phyloP scores from a whole-genome alignment of 352 stramenopile genomes.

The Globisporangium sylvaticum region DNA sequence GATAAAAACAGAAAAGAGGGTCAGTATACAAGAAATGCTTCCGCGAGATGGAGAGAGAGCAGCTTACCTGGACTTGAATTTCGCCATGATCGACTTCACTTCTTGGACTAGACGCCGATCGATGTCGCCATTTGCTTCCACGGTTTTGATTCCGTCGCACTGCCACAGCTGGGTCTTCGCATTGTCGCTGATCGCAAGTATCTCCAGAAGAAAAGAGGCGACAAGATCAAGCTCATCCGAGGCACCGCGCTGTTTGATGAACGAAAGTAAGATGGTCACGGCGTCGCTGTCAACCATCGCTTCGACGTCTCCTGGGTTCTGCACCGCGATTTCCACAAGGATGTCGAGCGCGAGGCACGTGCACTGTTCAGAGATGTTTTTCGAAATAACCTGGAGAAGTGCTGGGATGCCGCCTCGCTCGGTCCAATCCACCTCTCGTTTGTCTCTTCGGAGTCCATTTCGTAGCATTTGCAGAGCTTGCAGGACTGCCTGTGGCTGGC shows the following conservation, averaged over 20 bases:
- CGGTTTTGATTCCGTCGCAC: conserved; percentile 29
- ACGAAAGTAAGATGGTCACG: conserved; percentile 40
- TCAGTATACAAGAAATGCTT: neutral
- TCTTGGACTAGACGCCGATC: conserved; percentile 52
- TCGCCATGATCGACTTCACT: conserved; percentile 57
- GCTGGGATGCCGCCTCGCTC: conserved; percentile 39
- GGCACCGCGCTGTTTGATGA: conserved; percentile 29
- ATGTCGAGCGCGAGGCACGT: conserved; percentile 38
- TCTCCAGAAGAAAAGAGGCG: conserved; percentile 43
- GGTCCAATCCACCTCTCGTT: conserved; percentile 24
- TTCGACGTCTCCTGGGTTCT: conserved; percentile 36
- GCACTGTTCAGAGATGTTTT: conserved; percentile 29
- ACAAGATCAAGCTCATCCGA: conserved; percentile 45
- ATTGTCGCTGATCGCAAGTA: conserved; percentile 36
- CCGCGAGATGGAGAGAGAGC: neutral
- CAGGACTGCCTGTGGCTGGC: conserved; percentile 17
- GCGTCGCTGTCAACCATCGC: conserved; percentile 39
- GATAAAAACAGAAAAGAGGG: neutral
- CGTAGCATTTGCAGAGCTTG: conserved; percentile 34
- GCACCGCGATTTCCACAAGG: conserved; percentile 30
- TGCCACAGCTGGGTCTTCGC: conserved; percentile 43
- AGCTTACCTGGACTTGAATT: conserved; percentile 38
- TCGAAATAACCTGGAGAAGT: conserved; percentile 41
- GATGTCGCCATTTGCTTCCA: conserved; percentile 39
- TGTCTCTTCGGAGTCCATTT: conserved; percentile 24